Base-by-base conservation (phyloP, 2,329 filamentous ascomycete genomes). In the Alternaria angustiovoidea region DNA sequence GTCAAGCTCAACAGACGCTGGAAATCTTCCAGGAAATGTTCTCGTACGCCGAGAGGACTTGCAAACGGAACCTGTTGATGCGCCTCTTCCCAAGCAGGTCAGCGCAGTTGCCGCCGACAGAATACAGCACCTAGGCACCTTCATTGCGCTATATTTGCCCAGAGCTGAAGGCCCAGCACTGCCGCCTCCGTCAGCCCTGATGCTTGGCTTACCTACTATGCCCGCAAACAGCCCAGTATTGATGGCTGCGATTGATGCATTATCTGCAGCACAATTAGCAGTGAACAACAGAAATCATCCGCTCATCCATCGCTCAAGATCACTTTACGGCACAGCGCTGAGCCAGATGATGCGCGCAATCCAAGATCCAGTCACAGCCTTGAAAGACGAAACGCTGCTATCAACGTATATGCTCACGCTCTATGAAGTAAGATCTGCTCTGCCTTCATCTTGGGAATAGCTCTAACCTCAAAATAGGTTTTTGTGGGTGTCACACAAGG, bases 151-250 rank as follows among this genome's bases (percentile, higher is more conserved):
- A 1, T 78, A 76, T 63, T 57, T 77, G 12, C 75, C 76, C 6
- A 66, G 63, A 51, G 60, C 61, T 36, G 69, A 75, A 62, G 65
- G 65, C 3, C 68, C 74, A 44, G 67, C 70, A 5, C 56, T 78
- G 24, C 75, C 76, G 7, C 75, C 74, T 42, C 75, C 76, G n/a
- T 73, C 76, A 41, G 75, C 74, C 2, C 51, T 78, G 51, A 76
- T 78, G 60, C 71, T 76, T 47, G 67, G 69, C 22, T 56, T 78
- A 18, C 74, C 75, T 5, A 69, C 57, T 7, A 67, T 73, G 61
- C 74, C 76, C 22, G 72, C 73, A 7, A 71, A 68, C 7, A 75
- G 71, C 34, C 51, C 70, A 18, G 75, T 75, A 20, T 64, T 78
- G 7, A 57, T 73, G 34, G 67, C 75, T 34, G 72, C 75, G 1